These are phyloP conservation scores for Extremus antarcticus DNA, from an alignment of 495 filamentous ascomycete genomes.

Conservation along the genomic window DNA sequence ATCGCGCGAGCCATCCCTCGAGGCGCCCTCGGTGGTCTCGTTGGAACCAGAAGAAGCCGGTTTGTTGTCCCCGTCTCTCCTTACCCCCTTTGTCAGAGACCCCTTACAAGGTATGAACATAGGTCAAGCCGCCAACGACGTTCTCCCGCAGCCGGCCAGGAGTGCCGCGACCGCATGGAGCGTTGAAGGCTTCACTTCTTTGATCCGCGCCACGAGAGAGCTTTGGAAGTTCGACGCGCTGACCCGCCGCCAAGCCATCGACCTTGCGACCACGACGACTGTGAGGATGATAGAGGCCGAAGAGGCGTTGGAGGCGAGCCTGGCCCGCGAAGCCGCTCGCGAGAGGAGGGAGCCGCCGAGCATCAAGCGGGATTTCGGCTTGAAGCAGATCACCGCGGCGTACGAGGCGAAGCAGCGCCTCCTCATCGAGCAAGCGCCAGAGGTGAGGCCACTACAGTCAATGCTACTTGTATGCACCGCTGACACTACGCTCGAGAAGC, in stretches of 20 bases:
- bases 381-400: neutral
- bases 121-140: neutral
- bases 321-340: neutral
- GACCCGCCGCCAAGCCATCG: too few species aligned
- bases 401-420: neutral
- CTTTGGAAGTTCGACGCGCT: too few species aligned
- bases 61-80: neutral
- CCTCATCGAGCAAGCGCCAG: neutral
- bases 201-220: too few species aligned
- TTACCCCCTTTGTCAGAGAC: neutral
- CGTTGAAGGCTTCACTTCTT: too few species aligned
- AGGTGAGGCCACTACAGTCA: neutral
- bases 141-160: neutral
- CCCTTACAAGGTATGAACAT: neutral
- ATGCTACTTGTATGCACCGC: neutral
- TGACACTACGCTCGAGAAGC: neutral
- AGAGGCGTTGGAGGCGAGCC: neutral
- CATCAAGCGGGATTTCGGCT: neutral
- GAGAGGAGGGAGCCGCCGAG: neutral
- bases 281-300: neutral
- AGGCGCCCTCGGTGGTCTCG: neutral
- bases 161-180: neutral
- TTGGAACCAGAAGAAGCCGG: neutral
- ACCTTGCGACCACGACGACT: neutral
- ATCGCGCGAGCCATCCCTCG: neutral